Base-by-base conservation (phyloP, 2,329 filamentous ascomycete species). In the Aspergillus sp. region DNA sequence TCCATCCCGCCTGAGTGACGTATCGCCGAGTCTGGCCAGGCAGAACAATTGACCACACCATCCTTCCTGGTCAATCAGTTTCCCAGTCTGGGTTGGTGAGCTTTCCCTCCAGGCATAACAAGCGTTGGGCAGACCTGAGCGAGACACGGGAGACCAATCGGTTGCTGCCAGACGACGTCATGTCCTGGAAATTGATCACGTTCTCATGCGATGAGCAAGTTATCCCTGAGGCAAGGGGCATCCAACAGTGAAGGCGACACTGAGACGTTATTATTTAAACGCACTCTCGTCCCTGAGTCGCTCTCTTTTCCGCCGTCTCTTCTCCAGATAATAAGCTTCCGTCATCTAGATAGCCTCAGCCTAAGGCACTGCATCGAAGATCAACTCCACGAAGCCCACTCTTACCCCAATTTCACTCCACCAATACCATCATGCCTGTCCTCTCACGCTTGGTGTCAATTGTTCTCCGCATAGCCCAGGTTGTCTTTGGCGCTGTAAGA, bases 401-500 rank as follows among this genome's bases (percentile, higher is more conserved):
- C 21, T 43, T 52, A 35, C 33, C 17, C 27, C 47, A 47, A 52
- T 27, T 40, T 31, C 9, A 39, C 48, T 31, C 40, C 45, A 43
- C 57, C 17, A 31, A 14, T 35, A 14, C 27, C 62, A 70, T 47
- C 57, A 84, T 84, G 82, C 74, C 73, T 55, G 74, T 82, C 62
- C 56, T 86, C 60, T 80, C 81, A 9, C 82, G 85, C 58, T 63
- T 87, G 21, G 61, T 82, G 27, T 84, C 84, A 23, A 79, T 86
- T 62, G 71, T 84, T 66, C 79, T 89, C 64, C 85, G 86, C 69
- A 70, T 84, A 12, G 81, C 79, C 65, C 81, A 91, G 77, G 81
- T 93, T 62, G 85, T 81, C 67, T 91, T 89, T 69, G 87, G 84
- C n/a, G 82, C 84, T 64, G 88, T 91, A 72, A 64, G 79, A 15